Conservation (phyloP, 2,329 filamentous ascomycete species). For the Alternaria sp. region DNA sequence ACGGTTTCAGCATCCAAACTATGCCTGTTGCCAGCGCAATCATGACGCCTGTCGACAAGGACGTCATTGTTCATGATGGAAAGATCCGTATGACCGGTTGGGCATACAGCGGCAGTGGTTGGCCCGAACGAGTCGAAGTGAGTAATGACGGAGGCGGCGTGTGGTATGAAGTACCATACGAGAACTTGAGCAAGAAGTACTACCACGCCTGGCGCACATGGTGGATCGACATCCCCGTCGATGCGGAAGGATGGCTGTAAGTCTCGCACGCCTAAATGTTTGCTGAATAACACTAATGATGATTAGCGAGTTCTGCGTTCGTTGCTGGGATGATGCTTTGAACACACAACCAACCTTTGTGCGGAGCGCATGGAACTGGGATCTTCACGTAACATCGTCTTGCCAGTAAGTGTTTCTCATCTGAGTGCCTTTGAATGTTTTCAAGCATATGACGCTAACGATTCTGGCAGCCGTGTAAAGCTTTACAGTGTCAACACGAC, state of each 20-base stretch:
- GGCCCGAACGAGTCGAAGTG: slow-evolving; percentile 70
- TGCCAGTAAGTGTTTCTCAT: slow-evolving; percentile 57
- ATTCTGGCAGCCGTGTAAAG: slow-evolving; percentile 37
- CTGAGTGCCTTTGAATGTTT: too few relatives aligned
- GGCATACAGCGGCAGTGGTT: slow-evolving; percentile 56
- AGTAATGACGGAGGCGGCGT: slow-evolving; percentile 69
- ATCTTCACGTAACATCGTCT: slow-evolving; percentile 69
- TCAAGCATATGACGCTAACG: neutral
- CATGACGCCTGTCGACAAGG: slow-evolving; percentile 69
- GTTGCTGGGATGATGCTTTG: slow-evolving; percentile 58
- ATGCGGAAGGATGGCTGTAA: slow-evolving; percentile 57
- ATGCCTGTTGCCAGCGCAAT: slow-evolving; percentile 76
- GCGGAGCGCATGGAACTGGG: slow-evolving; percentile 67
- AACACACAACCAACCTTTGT: slow-evolving; percentile 58
- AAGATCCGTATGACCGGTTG: slow-evolving; percentile 63
- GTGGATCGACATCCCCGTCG: slow-evolving; percentile 68
- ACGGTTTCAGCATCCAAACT: slow-evolving; percentile 74
- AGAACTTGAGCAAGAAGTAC: slow-evolving; percentile 69
- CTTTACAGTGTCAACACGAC: slow-evolving; percentile 70
- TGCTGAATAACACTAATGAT: slow-evolving; percentile 3
- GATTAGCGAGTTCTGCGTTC: slow-evolving; percentile 51
- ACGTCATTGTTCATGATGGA: slow-evolving; percentile 69
- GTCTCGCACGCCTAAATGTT: neutral
- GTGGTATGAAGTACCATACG: slow-evolving; percentile 70
- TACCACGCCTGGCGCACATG: slow-evolving; percentile 72